Evolutionary conservation across 129 eudicot genomes (phyloP).

Genomic region (Helianthus annuus): HanXRQr2.0-SUNRISE NC_035440.2:40831903-40832402

Average conservation of each 20-base stretch:
- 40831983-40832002: conserved; percentile 75
- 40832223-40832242: not conserved
- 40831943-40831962: not conserved
- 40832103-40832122: conserved; percentile 10
- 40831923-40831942: conserved; percentile 5
- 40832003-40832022: conserved; percentile 85
- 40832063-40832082: conserved; percentile 57
- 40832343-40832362: conserved; percentile 3
- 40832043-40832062: conserved; percentile 46
- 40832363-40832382: not conserved
- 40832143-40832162: conserved; percentile 10
- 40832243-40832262: not conserved
- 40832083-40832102: conserved; percentile 42
- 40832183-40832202: not conserved
- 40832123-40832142: not conserved
- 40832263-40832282: not conserved
- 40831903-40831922: not conserved
- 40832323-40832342: not conserved
- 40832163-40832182: not conserved
- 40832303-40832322: not conserved
- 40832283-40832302: not conserved
- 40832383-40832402: not conserved
- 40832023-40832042: conserved; percentile 67
- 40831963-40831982: conserved; percentile 16
- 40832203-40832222: not conserved